Evolutionary conservation across 495 filamentous ascomycete genomes (phyloP), one percentile per base, ranked within the genome.

Genomic region (Penicillium nucicola): DNA sequence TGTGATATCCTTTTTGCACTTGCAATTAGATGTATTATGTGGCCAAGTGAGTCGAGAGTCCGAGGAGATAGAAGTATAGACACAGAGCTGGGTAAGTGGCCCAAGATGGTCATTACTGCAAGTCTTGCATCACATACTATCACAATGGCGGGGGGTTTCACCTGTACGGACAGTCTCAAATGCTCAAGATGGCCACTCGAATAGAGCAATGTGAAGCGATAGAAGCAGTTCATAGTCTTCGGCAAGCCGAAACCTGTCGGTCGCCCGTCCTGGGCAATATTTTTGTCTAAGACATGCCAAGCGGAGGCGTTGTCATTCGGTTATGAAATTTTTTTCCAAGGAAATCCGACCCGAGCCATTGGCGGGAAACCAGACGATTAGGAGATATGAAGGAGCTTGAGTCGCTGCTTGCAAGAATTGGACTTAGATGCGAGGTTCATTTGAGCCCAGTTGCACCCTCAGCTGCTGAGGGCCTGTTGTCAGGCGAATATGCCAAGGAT

Each of bases 261-360:
- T 25, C 50, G 17, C 32, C 53, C 12, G 50, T 52, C 30, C 44
- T 48, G 3, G 35, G 46, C 6, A 17, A 53, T 0, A 25, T 56
- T 2, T 8, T 43, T 6, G 30, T 56, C 13, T 40, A 44, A 35
- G 23, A 18, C 6, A 7, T 33, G 2, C 35, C 44, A 14, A 49
- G 34, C 13, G 53, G 49, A 17, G 49, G 49, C 32, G 22, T 53
- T 28, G 45, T 20, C 14, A 61, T 57, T 20, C 54, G 50, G 31
- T 54, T 54, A 13, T 23, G 1, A 20, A n/a, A n/a, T n/a, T n/a
- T n/a, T 17, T n/a, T 58, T 58, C 7, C 15, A 31, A 11, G 50
- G 51, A 0, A 61, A 58, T 10, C 28, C 52, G 9, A 61, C 57
- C 18, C 50, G 50, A 32, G 58, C 48, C 34, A 55, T 55, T 18